Base-by-base conservation (phyloP, 176 grass and related monocot genomes). In the Oryza longistaminata region DNA sequence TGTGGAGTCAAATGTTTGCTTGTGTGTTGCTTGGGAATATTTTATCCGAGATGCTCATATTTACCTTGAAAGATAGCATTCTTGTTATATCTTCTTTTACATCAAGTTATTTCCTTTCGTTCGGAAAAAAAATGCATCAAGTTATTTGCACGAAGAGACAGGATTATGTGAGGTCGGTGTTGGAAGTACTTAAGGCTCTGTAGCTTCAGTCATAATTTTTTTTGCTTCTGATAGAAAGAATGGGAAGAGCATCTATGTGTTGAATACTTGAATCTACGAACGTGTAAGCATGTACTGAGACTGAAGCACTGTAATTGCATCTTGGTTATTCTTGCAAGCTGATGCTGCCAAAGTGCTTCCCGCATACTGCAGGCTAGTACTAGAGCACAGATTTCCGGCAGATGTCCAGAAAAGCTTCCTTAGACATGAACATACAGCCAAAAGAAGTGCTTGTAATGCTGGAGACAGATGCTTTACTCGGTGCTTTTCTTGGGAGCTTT, bases 41-140 rank as follows among this genome's bases (percentile, higher is more conserved):
- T n/a, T 42, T 76, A 82, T 19, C 40, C 62, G 46, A 76, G 45
- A 25, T 67, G 64, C 48, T 76, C 35, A 15, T 46, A 50, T 70
- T 77, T 69, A 58, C 34, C 65, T 13, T 77, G 3, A 33, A 66
- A 64, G 40, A 71, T 42, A 13, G 15, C 49, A 58, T n/a, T 21
- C 9, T 68, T 84, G 12, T 39, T 81, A 64, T 5, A 17, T 81
- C 80, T 77, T 16, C 74, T 84, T 84, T 48, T 61, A 9, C 29
- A 31, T 31, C 29, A 31, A 31, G 2, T 31, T 3, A 31, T 31
- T 31, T 31, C 29, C 29, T 31, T 31, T 31, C 29, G 29, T 31
- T 31, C 29, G 2, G 2, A 31, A 31, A 31, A 31, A 31, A 31
- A 31, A 2, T 31, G 2, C 24, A 48, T 26, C 12, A 22, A 37